phyloP scores from a whole-genome alignment of 805 yeast species.

The Barnettozyma wickerhamii region DNA sequence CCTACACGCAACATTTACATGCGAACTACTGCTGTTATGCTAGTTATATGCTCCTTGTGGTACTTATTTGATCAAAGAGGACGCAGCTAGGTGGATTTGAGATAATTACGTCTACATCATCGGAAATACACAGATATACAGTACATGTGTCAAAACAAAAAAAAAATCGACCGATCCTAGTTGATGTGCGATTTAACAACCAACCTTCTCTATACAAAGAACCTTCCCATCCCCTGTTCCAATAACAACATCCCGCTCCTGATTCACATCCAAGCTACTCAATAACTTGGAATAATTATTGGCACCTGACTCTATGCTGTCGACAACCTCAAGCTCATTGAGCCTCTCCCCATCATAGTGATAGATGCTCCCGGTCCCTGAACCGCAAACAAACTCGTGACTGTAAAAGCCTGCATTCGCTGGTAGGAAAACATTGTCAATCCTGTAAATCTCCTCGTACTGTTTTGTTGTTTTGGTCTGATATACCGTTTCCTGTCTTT shows the following conservation, averaged over 20 bases:
- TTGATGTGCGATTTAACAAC: too few species aligned
- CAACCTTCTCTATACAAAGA: neutral
- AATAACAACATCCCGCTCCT: neutral
- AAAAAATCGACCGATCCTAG: too few species aligned
- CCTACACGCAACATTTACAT: too few species aligned
- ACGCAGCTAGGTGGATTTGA: too few species aligned
- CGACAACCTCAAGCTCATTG: neutral
- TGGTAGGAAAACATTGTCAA: slow-evolving; percentile 6
- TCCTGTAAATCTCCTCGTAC: slow-evolving; percentile 9
- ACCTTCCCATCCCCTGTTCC: neutral
- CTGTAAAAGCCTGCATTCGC: neutral
- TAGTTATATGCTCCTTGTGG: too few species aligned
- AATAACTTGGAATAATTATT: neutral
- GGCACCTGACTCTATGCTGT: neutral
- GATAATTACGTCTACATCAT: too few species aligned
- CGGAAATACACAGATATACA: too few species aligned
- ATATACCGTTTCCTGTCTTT: neutral
- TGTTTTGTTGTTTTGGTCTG: neutral
- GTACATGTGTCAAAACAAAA: too few species aligned
- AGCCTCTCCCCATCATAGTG: neutral
- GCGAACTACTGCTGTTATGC: too few species aligned
- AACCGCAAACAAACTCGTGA: slow-evolving; percentile 5
- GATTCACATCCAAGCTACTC: neutral
- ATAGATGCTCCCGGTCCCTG: slow-evolving; percentile 8
- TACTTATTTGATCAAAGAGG: too few species aligned